Conservation (phyloP, 1,284 basidiomycete genomes). For the Malassezia psittaci region DNA sequence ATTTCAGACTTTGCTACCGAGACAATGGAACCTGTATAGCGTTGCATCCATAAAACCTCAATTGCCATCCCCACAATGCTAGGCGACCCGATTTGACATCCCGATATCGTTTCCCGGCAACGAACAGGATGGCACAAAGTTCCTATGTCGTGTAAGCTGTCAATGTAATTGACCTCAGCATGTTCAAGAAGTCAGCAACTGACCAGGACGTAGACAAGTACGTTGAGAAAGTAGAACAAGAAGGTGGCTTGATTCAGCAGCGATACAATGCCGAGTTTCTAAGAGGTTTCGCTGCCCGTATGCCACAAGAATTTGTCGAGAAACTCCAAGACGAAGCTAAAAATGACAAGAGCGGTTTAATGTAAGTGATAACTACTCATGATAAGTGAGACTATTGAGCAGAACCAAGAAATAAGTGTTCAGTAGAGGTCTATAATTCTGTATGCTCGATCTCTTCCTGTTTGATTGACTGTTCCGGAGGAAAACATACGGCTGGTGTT, state of each 20-base stretch:
- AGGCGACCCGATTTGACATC: neutral
- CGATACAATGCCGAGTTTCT: constrained; percentile 10
- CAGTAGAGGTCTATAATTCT: constrained; percentile 10
- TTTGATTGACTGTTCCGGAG: constrained; percentile 3
- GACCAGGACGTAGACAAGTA: constrained; percentile 2
- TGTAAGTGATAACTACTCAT: constrained; percentile 10
- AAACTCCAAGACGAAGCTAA: neutral
- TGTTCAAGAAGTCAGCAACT: neutral
- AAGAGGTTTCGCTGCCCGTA: constrained; percentile 12
- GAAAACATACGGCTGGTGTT: constrained; percentile 71
- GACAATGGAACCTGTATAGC: no score
- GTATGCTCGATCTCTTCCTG: constrained; percentile 6
- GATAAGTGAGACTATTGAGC: constrained; percentile 11
- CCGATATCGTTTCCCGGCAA: neutral
- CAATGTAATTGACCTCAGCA: neutral
- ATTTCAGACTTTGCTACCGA: no score
- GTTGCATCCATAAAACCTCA: neutral
- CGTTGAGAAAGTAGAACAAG: neutral
- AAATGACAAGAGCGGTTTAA: neutral
- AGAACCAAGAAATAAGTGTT: constrained; percentile 2
- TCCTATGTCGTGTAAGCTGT: constrained; percentile 10
- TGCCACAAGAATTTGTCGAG: constrained; percentile 1
- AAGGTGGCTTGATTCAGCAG: constrained; percentile 6
- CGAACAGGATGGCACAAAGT: no score
- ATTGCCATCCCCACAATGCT: no score